Base-by-base conservation (phyloP, 1,284 basidiomycete species). In the Ustilago curta region DNA sequence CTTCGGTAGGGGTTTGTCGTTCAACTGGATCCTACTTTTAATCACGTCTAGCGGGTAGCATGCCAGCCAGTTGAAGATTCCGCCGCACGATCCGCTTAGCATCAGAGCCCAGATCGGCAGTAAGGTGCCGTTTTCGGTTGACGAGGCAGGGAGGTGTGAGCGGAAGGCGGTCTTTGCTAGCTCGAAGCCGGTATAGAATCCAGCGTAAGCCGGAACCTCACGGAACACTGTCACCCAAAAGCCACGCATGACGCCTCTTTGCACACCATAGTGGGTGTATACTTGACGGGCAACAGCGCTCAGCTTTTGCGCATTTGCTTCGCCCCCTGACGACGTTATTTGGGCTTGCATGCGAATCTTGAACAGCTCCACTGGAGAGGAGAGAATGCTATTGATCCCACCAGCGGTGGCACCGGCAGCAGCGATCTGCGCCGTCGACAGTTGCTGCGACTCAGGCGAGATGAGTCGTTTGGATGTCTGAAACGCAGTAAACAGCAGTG, bases 311-410 rank as follows among this genome's bases (percentile, higher is more conserved):
- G 88, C 87, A 11, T 89, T 87, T 3, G 87, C 88, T 16, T 83
- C 85, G 54, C 85, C 85, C 62, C 86, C 79, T 0, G 43, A 19
- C 5, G 57, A 55, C 7, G 48, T 93, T 77, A 94, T 94, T 82
- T 95, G 93, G 5, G 93, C 94, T 86, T 98, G 95, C 95, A 97
- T 97, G n/a, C 93, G 90, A 49, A 98, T 93, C 86, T 95, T 93
- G 85, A 92, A 92, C 29, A 79, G 44, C 48, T 81, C 76, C n/a
- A 78, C 67, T 18, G 96, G 95, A 84, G 92, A 92, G 0, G 59
- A 59, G 8, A 80, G 88, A 16, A 97, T 86, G 21, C 94, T 90
- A 81, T 98, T 97, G 0, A 89, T 90, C 0, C 92, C 93, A 16
- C 95, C 95, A 0, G 96, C 96, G 88, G 97, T 92, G 0, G 90